These are phyloP conservation scores for Rhododendron simsii DNA, from an alignment of 148 eudicot genomes.

Conservation along the genomic window DNA sequence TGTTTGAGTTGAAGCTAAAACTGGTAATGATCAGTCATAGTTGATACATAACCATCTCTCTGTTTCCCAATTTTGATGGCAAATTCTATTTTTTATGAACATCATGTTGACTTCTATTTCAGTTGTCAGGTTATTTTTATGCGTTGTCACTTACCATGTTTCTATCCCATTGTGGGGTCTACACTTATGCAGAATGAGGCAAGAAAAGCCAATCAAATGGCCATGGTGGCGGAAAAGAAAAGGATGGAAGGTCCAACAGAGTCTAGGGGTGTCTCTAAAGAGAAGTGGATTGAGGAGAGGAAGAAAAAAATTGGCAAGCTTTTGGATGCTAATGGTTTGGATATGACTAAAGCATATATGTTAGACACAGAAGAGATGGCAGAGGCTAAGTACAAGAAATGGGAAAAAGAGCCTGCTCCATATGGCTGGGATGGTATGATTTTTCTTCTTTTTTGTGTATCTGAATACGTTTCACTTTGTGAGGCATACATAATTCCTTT, in stretches of 20 bases:
- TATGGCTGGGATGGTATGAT: slow-evolving; percentile 93
- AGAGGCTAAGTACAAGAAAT: slow-evolving; percentile 77
- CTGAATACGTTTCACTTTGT: not conserved
- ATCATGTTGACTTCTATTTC: not conserved
- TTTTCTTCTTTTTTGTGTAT: not conserved
- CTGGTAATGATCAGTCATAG: slow-evolving; percentile 42
- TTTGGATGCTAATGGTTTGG: slow-evolving; percentile 85
- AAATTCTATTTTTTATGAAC: not conserved
- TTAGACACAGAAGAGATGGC: slow-evolving; percentile 94
- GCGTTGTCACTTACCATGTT: not conserved
- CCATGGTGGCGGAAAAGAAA: slow-evolving; percentile 23
- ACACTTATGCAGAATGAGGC: slow-evolving; percentile 49
- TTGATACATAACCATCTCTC: not conserved
- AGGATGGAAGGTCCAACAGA: slow-evolving; percentile 71
- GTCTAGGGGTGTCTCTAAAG: slow-evolving; percentile 89
- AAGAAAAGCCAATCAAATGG: slow-evolving; percentile 19
- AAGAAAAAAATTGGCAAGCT: slow-evolving; percentile 92
- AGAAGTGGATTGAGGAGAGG: slow-evolving; percentile 96
- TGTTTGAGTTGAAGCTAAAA: slow-evolving; percentile 80
- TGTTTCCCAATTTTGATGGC: not conserved
- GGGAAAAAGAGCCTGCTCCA: slow-evolving; percentile 97
- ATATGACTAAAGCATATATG: slow-evolving; percentile 91
- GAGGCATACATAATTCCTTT: not conserved
- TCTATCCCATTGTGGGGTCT: not conserved
- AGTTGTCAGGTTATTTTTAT: not conserved